Conservation (phyloP, 192 early-diverging fungal genomes). For the Entomortierella beljakovae region DNA sequence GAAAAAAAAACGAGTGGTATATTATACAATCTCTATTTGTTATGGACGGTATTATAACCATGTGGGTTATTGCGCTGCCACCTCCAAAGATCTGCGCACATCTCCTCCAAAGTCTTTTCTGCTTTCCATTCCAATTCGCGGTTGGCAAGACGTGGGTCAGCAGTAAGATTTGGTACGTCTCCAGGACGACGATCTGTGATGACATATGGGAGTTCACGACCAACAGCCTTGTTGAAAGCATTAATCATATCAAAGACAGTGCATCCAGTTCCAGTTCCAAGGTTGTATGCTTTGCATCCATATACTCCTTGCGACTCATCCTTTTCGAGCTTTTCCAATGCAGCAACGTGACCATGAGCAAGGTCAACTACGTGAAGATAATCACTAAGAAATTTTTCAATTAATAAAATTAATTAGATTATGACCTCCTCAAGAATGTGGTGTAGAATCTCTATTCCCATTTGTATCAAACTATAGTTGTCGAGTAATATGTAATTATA, state of each 20-base stretch:
- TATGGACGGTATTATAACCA: conserved; percentile 40
- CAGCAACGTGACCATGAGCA: conserved; percentile 87
- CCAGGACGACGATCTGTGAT: conserved; percentile 62
- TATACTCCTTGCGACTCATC: conserved; percentile 50
- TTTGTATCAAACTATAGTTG: too few relatives aligned
- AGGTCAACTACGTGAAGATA: conserved; percentile 97
- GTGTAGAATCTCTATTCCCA: too few relatives aligned
- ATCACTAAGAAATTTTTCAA: conserved; percentile 65
- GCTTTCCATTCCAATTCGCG: conserved; percentile 64
- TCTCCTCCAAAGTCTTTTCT: conserved; percentile 57
- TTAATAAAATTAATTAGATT: background rate
- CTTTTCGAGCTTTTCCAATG: conserved; percentile 79
- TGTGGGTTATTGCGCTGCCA: conserved; percentile 64
- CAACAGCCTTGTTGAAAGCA: conserved; percentile 82
- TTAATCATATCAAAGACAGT: conserved; percentile 92
- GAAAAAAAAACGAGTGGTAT: too few relatives aligned
- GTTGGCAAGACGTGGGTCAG: conserved; percentile 61
- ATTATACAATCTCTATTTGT: background rate
- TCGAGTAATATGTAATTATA: background rate
- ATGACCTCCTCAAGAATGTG: background rate
- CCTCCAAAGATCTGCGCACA: conserved; percentile 70
- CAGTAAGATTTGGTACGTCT: conserved; percentile 61
- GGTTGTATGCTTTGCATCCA: conserved; percentile 80
- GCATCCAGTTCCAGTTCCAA: conserved; percentile 93
- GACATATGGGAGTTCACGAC: conserved; percentile 82